A percentile compares a stretch with the other conserved stretches of the same genome.
Evolutionary conservation across 495 filamentous ascomycete species (phyloP).

Genomic region (Patellaria atrata): DNA sequence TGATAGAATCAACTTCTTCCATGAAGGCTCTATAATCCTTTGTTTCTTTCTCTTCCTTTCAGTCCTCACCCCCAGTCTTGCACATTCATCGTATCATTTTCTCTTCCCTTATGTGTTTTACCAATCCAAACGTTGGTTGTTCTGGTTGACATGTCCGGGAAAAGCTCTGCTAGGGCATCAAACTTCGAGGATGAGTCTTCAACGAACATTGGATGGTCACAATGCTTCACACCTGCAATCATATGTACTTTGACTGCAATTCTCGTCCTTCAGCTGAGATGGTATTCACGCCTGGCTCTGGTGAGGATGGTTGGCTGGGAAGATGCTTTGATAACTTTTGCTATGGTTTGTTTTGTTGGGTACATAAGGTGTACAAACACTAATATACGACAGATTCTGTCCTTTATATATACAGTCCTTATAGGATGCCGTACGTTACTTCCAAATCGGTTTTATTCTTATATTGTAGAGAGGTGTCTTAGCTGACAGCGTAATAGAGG

Average conservation of each 20-base stretch:
- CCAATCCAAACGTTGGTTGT: no score
- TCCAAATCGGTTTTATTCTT: background rate
- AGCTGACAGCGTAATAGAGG: background rate
- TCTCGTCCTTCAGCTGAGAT: slow-evolving; percentile 6
- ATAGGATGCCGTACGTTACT: slow-evolving; percentile 5
- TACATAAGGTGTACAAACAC: background rate
- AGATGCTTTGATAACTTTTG: slow-evolving; percentile 21
- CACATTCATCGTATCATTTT: no score
- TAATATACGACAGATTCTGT: background rate
- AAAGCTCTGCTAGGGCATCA: no score
- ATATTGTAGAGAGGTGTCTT: background rate
- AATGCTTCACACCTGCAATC: background rate
- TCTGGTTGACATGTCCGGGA: no score
- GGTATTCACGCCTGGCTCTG: slow-evolving; percentile 16
- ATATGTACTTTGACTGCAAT: slow-evolving; percentile 1
- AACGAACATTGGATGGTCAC: no score
- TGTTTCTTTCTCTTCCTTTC: no score
- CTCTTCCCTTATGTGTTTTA: no score
- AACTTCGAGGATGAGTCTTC: no score
- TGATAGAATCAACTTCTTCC: no score
- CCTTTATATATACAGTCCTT: slow-evolving; percentile 6
- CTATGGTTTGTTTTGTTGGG: slow-evolving; percentile 10
- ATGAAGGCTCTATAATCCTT: no score
- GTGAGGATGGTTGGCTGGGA: slow-evolving; percentile 16
- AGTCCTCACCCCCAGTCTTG: no score